These are phyloP conservation scores for Syzygium oleosum DNA, from an alignment of 345 rosid species.

Conservation along the genomic window DNA sequence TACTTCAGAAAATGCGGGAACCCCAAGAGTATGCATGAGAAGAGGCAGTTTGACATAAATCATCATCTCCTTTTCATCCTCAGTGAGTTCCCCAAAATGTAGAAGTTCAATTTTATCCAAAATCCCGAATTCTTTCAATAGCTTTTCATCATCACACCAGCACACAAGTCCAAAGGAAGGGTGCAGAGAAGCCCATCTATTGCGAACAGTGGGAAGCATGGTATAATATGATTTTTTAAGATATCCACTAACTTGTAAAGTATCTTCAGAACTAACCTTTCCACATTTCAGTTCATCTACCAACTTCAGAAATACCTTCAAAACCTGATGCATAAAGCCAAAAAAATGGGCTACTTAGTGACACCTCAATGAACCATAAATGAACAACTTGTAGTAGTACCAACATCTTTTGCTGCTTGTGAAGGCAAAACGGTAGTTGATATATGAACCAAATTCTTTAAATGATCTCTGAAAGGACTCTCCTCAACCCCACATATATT, in stretches of 20 bases:
- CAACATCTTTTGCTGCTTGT: conserved; percentile 59
- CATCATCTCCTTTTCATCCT: conserved; percentile 38
- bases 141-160: conserved; percentile 74
- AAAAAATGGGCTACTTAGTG: conserved; percentile 6
- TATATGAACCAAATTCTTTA: conserved; percentile 53
- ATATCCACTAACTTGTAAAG: conserved; percentile 38
- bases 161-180: conserved; percentile 72
- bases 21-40: conserved; percentile 57
- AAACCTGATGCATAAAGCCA: conserved; percentile 44
- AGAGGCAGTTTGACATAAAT: conserved; percentile 38
- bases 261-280: conserved; percentile 40
- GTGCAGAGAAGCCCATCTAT: conserved; percentile 85
- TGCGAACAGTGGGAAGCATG: conserved; percentile 62
- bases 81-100: conserved; percentile 46
- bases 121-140: conserved; percentile 50
- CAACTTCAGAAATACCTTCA: conserved; percentile 64
- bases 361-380: neutral
- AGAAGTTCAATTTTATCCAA: conserved; percentile 50
- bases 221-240: conserved; percentile 47
- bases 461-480: conserved; percentile 47
- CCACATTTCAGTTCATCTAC: conserved; percentile 60
- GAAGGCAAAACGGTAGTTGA: conserved; percentile 52
- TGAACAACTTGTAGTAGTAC: conserved; percentile 12
- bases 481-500: conserved; percentile 62
- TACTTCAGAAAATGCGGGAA: conserved; percentile 81